These are phyloP conservation scores for Pittosporum tobira DNA, from an alignment of 129 eudicot genomes.

Conservation along the genomic window DNA sequence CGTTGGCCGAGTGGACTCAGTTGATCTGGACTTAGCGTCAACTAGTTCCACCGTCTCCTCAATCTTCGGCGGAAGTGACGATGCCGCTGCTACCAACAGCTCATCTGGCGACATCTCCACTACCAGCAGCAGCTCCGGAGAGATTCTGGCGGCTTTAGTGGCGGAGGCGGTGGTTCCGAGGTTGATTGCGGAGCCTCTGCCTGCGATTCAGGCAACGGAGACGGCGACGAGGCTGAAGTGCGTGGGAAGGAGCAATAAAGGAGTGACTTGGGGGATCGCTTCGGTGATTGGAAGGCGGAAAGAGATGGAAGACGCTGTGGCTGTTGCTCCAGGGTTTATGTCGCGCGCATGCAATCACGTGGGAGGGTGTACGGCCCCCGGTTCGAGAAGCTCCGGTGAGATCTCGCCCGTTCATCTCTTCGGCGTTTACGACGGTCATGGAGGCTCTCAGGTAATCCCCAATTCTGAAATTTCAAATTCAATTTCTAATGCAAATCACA, in stretches of 20 bases:
- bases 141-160: slow-evolving; percentile 25
- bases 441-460: slow-evolving; percentile 64
- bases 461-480: no score
- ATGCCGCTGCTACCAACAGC: slow-evolving; percentile 11
- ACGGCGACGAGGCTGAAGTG: slow-evolving; percentile 22
- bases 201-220: neutral
- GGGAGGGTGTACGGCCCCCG: slow-evolving; percentile 45
- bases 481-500: no score
- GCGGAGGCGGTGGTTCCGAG: slow-evolving; percentile 6
- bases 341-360: slow-evolving; percentile 38
- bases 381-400: slow-evolving; percentile 31
- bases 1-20: slow-evolving; percentile 10
- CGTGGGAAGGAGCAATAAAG: slow-evolving; percentile 35
- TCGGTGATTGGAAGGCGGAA: slow-evolving; percentile 51
- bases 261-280: slow-evolving; percentile 40
- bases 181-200: neutral
- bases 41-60: slow-evolving; percentile 30
- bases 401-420: slow-evolving; percentile 54
- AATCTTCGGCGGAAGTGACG: slow-evolving; percentile 19
- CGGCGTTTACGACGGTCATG: slow-evolving; percentile 64
- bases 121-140: slow-evolving; percentile 42
- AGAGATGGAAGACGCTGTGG: slow-evolving; percentile 66
- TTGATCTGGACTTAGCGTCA: neutral
- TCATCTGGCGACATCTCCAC: slow-evolving; percentile 22
- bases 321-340: slow-evolving; percentile 49